phyloP scores from a whole-genome alignment of 1,284 basidiomycete species.

The Meira nashicola region DNA sequence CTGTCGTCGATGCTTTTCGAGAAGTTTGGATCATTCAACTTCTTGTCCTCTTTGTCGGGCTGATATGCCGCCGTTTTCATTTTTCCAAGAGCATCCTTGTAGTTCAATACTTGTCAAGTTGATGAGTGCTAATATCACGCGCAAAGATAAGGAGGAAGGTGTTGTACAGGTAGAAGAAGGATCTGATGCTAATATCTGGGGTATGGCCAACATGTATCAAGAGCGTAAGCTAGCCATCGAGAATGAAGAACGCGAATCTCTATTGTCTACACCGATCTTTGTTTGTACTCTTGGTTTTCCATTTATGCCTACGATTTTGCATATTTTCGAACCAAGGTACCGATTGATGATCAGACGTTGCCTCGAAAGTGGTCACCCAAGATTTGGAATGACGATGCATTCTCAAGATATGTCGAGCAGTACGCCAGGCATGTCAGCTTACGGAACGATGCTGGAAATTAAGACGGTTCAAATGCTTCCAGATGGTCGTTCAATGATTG shows the following conservation, averaged over 20 bases:
- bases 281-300: conserved; percentile 85
- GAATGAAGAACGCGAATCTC: conserved; percentile 69
- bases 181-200: conserved; percentile 11
- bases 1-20: conserved; percentile 78
- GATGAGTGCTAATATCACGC: conserved; percentile 15
- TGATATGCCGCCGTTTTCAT: conserved; percentile 68
- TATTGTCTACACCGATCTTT: conserved; percentile 83
- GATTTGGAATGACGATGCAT: conserved; percentile 85
- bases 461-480: conserved; percentile 76
- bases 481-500: conserved; percentile 83
- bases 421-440: conserved; percentile 63
- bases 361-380: conserved; percentile 67
- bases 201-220: conserved; percentile 50
- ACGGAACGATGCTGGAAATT: conserved; percentile 90
- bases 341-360: conserved; percentile 88
- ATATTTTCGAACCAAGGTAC: conserved; percentile 86
- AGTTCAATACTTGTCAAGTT: conserved; percentile 31
- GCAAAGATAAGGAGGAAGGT: neutral
- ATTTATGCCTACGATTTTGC: conserved; percentile 77
- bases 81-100: conserved; percentile 65
- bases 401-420: conserved; percentile 53
- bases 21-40: conserved; percentile 77
- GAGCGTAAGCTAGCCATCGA: conserved; percentile 64
- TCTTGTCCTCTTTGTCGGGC: conserved; percentile 81
- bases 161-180: neutral